A percentile compares a stretch with the other conserved stretches of the same genome.
Evolutionary conservation across 1,139 yeast genomes (phyloP).

Genomic region (Starmera stellimalicola): DNA sequence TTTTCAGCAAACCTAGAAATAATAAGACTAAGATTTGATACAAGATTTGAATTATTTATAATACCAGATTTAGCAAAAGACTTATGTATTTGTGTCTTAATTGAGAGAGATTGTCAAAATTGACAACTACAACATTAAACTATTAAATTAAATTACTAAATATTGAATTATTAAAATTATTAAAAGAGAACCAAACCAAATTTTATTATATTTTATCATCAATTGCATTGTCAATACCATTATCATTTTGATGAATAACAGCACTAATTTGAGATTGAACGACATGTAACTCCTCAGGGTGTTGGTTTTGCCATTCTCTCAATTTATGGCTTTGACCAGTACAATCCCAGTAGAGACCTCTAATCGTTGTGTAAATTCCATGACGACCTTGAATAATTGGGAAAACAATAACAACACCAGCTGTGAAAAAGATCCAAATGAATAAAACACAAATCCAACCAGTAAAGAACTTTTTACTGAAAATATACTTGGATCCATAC

Average conservation of each 20-base stretch:
- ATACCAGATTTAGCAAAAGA: not conserved
- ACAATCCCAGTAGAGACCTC: constrained; percentile 80
- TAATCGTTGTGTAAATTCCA: constrained; percentile 49
- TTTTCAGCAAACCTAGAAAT: not conserved
- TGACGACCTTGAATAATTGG: constrained; percentile 64
- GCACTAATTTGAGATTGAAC: constrained; percentile 48
- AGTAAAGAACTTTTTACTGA: constrained; percentile 63
- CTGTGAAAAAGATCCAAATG: constrained; percentile 58
- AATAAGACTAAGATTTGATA: not conserved
- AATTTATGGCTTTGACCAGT: constrained; percentile 67
- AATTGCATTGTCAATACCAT: constrained; percentile 11
- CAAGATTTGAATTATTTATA: not conserved
- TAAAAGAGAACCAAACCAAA: not conserved
- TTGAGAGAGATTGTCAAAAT: no score
- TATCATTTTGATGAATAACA: constrained; percentile 14
- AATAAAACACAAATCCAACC: constrained; percentile 77
- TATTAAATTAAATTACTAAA: no score
- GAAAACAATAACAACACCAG: constrained; percentile 44
- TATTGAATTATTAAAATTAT: no score
- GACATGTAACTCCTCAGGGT: constrained; percentile 65
- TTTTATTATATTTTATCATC: constrained; percentile 10
- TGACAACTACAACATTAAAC: no score
- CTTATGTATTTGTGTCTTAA: not conserved
- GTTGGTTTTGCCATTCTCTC: constrained; percentile 58
- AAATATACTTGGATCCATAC: constrained; percentile 68